Percentiles rank a stretch among this genome's conserved stretches.
These are phyloP conservation scores for Coix lacrymajobi DNA, from an alignment of 176 grass and related monocot species.

Conservation along the genomic window DNA sequence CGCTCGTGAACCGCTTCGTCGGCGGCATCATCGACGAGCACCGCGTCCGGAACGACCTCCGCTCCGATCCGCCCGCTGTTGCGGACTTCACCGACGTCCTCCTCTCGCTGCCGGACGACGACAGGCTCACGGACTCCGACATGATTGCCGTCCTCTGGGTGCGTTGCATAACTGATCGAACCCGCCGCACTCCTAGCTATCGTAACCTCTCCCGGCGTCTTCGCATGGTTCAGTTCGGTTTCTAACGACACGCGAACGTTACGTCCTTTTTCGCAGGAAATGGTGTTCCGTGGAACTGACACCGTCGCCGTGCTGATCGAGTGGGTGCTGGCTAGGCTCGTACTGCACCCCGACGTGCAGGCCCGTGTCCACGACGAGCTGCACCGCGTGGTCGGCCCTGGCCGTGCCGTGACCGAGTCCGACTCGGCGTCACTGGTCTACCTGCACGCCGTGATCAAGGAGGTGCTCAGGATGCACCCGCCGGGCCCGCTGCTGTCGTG, in stretches of 20 bases:
- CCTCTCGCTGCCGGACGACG: slow-evolving; percentile 53
- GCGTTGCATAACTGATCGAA: slow-evolving; percentile 30
- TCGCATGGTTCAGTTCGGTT: not conserved
- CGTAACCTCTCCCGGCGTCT: not conserved
- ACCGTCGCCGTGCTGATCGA: slow-evolving; percentile 90
- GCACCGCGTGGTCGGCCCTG: slow-evolving; percentile 40
- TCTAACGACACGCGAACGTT: not conserved
- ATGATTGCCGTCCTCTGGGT: slow-evolving; percentile 83
- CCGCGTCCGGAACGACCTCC: not conserved
- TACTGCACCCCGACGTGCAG: slow-evolving; percentile 76
- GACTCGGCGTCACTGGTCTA: slow-evolving; percentile 38
- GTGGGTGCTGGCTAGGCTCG: slow-evolving; percentile 77
- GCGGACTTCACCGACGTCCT: slow-evolving; percentile 77
- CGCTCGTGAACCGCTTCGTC: slow-evolving; percentile 65
- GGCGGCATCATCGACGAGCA: slow-evolving; percentile 62
- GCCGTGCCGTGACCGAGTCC: slow-evolving; percentile 37
- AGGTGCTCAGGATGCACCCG: slow-evolving; percentile 74
- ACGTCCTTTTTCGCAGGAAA: slow-evolving; percentile 44
- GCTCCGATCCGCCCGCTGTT: not conserved
- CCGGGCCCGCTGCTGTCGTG: slow-evolving; percentile 90
- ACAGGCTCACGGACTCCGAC: slow-evolving; percentile 61
- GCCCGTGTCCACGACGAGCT: slow-evolving; percentile 64
- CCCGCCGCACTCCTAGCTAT: not conserved
- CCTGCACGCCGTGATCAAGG: slow-evolving; percentile 89
- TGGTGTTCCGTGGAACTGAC: slow-evolving; percentile 93